Percentiles rank a stretch among this genome's conserved stretches.
These are phyloP conservation scores for Calycina marina DNA, from an alignment of 2,329 filamentous ascomycete genomes.

Conservation along the genomic window DNA sequence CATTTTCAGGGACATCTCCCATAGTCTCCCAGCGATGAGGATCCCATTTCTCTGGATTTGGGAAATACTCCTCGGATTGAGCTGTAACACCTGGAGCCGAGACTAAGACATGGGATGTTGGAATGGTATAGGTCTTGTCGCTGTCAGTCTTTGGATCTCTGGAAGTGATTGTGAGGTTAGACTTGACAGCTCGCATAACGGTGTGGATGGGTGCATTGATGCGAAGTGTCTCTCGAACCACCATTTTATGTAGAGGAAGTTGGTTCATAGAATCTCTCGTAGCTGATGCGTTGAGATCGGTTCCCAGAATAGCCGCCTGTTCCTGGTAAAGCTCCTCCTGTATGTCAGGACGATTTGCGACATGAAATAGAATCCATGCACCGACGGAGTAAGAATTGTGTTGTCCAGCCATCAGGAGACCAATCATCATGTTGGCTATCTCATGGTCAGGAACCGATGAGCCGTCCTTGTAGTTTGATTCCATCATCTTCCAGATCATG, in stretches of 20 bases:
- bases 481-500: slow-evolving; percentile 82
- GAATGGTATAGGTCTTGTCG: slow-evolving; percentile 58
- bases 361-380: slow-evolving; percentile 67
- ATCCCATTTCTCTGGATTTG: slow-evolving; percentile 67
- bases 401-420: slow-evolving; percentile 80
- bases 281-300: slow-evolving; percentile 24
- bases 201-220: slow-evolving; percentile 84
- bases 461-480: slow-evolving; percentile 68
- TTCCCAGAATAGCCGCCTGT: slow-evolving; percentile 36
- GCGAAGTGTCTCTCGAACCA: slow-evolving; percentile 81
- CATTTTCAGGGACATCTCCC: slow-evolving; percentile 60
- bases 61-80: slow-evolving; percentile 57
- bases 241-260: slow-evolving; percentile 63
- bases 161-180: slow-evolving; percentile 61
- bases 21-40: slow-evolving; percentile 66
- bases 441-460: slow-evolving; percentile 60
- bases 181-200: slow-evolving; percentile 80
- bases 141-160: slow-evolving; percentile 31
- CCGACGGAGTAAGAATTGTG: slow-evolving; percentile 72
- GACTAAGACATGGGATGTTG: slow-evolving; percentile 63
- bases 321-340: slow-evolving; percentile 69
- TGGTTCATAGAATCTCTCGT: slow-evolving; percentile 54
- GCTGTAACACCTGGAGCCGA: slow-evolving; percentile 70
- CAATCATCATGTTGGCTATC: slow-evolving; percentile 87
- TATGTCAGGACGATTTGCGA: slow-evolving; percentile 61